A percentile compares a stretch with the other conserved stretches of the same genome.
Conservation (phyloP, 1,284 basidiomycete species). For the Inonotus hispidus region DNA sequence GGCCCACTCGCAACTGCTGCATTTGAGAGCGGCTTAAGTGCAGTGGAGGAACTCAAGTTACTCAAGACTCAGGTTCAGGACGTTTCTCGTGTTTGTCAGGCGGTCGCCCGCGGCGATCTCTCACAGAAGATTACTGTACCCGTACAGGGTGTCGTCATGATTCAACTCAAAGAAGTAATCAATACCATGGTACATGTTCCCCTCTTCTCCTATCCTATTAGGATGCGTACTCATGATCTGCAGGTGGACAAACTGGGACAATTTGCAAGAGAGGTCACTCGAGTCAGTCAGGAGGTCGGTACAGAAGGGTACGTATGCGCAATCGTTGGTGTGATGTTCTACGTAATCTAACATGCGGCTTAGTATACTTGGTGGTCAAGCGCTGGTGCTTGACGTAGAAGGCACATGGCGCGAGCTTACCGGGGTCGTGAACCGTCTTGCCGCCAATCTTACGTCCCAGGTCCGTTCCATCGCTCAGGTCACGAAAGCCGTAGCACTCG, state of each 20-base stretch:
- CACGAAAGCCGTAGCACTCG: slow-evolving; percentile 96
- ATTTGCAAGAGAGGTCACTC: slow-evolving; percentile 81
- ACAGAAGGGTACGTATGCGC: slow-evolving; percentile 67
- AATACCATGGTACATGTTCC: slow-evolving; percentile 80
- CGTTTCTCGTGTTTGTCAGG: slow-evolving; percentile 90
- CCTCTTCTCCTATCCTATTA: slow-evolving; percentile 17
- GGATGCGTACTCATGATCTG: slow-evolving; percentile 1
- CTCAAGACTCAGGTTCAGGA: slow-evolving; percentile 90
- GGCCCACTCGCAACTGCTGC: slow-evolving; percentile 54
- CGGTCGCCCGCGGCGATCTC: slow-evolving; percentile 91
- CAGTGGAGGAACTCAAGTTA: slow-evolving; percentile 74
- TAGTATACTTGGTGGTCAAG: slow-evolving; percentile 88
- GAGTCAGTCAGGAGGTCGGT: slow-evolving; percentile 88
- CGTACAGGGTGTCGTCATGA: slow-evolving; percentile 95
- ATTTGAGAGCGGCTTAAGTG: slow-evolving; percentile 58
- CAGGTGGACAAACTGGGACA: slow-evolving; percentile 74
- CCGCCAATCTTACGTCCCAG: slow-evolving; percentile 93
- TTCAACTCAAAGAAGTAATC: slow-evolving; percentile 96
- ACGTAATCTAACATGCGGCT: slow-evolving; percentile 14
- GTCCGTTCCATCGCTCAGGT: slow-evolving; percentile 93
- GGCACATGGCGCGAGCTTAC: slow-evolving; percentile 93
- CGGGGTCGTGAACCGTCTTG: slow-evolving; percentile 85
- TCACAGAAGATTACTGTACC: slow-evolving; percentile 96
- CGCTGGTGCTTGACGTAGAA: slow-evolving; percentile 87
- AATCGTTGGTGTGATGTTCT: neutral